Percentiles rank a stretch among this genome's conserved stretches.
Evolutionary conservation across 108 stramenopile species (phyloP).

Genomic region (Cyclotella sp.): DNA sequence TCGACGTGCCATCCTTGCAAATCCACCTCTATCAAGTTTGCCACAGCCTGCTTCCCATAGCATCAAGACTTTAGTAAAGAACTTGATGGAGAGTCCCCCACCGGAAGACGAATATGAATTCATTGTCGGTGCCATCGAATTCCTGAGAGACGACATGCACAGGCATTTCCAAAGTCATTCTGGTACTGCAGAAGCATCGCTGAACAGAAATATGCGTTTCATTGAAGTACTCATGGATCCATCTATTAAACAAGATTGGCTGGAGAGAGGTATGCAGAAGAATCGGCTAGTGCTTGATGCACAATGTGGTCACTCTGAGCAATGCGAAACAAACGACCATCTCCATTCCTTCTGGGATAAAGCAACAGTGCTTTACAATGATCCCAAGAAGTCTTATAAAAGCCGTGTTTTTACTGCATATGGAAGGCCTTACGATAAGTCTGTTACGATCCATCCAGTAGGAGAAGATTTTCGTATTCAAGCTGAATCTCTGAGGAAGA

Average conservation of each 20-base stretch:
- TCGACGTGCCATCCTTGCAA: neutral
- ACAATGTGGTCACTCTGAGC: neutral
- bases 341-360: neutral
- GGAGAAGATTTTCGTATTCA: slow-evolving; percentile 11
- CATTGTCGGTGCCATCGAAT: neutral
- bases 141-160: neutral
- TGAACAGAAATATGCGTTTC: slow-evolving; percentile 2
- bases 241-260: neutral
- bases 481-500: neutral
- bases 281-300: neutral
- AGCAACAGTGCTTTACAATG: neutral
- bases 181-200: neutral
- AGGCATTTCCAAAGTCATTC: neutral
- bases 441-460: neutral
- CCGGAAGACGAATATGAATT: neutral
- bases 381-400: neutral
- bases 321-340: neutral
- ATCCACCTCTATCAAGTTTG: neutral
- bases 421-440: neutral
- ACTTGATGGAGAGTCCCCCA: neutral
- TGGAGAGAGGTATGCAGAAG: slow-evolving; percentile 8
- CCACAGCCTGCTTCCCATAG: neutral
- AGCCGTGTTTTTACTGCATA: neutral
- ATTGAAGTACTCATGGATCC: neutral
- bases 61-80: neutral